Evolutionary conservation across 2,329 filamentous ascomycete genomes (phyloP).

Genomic region (Cladosporium sp.): DNA sequence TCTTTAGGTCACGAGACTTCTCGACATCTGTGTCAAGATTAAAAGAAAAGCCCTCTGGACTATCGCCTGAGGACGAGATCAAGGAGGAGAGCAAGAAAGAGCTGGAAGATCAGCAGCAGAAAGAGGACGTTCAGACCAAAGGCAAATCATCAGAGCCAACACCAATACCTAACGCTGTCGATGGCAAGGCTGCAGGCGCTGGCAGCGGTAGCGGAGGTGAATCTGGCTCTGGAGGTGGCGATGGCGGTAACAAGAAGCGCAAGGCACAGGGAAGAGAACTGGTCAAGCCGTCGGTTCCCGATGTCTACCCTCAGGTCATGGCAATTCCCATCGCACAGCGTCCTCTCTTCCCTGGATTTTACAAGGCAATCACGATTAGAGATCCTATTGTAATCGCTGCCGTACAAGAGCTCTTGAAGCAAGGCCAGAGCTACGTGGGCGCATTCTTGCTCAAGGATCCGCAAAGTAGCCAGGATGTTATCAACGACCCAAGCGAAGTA

Average conservation of each 20-base stretch:
- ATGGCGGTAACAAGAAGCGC: conserved; percentile 66
- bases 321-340: conserved; percentile 93
- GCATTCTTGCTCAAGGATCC: conserved; percentile 97
- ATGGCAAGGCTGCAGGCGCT: conserved; percentile 57
- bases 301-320: conserved; percentile 96
- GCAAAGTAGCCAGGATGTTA: conserved; percentile 86
- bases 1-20: conserved; percentile 31
- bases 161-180: conserved; percentile 48
- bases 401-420: conserved; percentile 93
- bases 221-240: conserved; percentile 28
- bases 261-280: conserved; percentile 67
- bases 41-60: conserved; percentile 54
- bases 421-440: conserved; percentile 94
- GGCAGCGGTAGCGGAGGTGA: conserved; percentile 50
- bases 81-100: conserved; percentile 40
- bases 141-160: conserved; percentile 48
- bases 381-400: conserved; percentile 87
- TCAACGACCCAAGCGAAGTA: conserved; percentile 84
- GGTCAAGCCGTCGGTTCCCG: conserved; percentile 83
- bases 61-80: conserved; percentile 41
- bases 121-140: conserved; percentile 40
- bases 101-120: conserved; percentile 27
- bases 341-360: conserved; percentile 94
- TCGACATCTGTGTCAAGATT: conserved; percentile 43
- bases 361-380: conserved; percentile 96